Evolutionary conservation across 176 grass and related monocot species (phyloP), one percentile per base, ranked within the genome.

Genomic region (Thalia dealbata): DNA sequence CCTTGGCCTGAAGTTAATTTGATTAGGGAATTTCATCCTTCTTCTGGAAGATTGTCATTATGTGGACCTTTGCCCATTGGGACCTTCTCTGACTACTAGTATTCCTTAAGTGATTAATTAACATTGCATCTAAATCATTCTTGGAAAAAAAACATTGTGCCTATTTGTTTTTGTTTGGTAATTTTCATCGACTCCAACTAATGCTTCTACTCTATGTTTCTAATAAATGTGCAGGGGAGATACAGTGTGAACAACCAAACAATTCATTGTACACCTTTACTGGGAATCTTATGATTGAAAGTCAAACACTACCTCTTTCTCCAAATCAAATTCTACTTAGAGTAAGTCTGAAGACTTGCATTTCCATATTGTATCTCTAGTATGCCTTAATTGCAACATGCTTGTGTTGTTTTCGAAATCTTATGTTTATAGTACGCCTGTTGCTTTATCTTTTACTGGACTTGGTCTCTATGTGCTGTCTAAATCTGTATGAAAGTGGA

Each of bases 201-300:
- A 52, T 59, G 61, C 38, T 35, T 78, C 3, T 26, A 65, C 35
- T 45, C 71, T 51, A 62, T 50, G 64, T 61, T 35, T 19, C 58
- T 76, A 65, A 75, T 54, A 6, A 27, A 52, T 45, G 74, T 86
- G 10, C 86, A 99, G 95, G 95, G 69, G 90, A 99, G 88, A 71
- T 99, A 77, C 95, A 91, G 67, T 99, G 95, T 54, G 95, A 99
- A 67, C 95, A 99, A 61, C 95, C 95, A 67, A 99, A 99, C 75
- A 99, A 93, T 91, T 99, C 95, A 51, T 80, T 99, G 27, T 99
- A 99, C 60, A 99, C 90, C 14, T 99, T 93, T 82, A 91, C 90
- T 71, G 90, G 90, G 32, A 99, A 99, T 78, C 90, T 99, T 83
- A 85, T 99, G 32, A 55, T 86, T 74, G 87, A 91, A 51, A 93